Evolutionary conservation across 495 filamentous ascomycete species (phyloP).

Genomic region (Cudoniella acicularis): DNA sequence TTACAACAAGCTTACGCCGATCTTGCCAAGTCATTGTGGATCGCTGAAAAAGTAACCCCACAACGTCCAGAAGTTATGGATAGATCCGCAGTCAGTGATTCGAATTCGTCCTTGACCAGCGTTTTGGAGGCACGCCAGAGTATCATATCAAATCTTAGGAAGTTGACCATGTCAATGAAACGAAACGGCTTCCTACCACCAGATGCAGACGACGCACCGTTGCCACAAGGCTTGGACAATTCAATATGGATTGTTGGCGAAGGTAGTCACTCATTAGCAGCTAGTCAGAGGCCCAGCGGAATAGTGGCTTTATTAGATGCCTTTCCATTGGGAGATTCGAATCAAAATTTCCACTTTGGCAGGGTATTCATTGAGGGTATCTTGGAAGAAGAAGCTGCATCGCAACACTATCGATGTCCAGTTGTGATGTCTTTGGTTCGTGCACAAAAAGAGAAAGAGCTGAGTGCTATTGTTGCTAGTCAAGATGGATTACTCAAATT

Average conservation of each 20-base stretch:
- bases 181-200: conserved; percentile 71
- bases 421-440: conserved; percentile 72
- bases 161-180: conserved; percentile 76
- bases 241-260: conserved; percentile 67
- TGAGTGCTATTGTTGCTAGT: conserved; percentile 67
- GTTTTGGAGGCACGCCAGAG: conserved; percentile 49
- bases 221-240: conserved; percentile 65
- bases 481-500: conserved; percentile 74
- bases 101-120: conserved; percentile 34
- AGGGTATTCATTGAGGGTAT: conserved; percentile 67
- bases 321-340: conserved; percentile 70
- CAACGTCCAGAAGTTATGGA: conserved; percentile 33
- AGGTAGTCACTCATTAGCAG: conserved; percentile 18
- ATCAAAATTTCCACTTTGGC: conserved; percentile 66
- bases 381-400: conserved; percentile 65
- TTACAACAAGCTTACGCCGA: conserved; percentile 71
- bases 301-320: conserved; percentile 54
- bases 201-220: conserved; percentile 49
- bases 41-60: conserved; percentile 61
- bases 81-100: neutral
- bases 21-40: conserved; percentile 80
- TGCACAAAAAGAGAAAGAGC: conserved; percentile 59
- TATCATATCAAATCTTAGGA: conserved; percentile 60
- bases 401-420: conserved; percentile 59
- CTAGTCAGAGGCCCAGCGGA: conserved; percentile 15